Evolutionary conservation across 768 basidiomycete genomes (phyloP), one percentile per base, ranked within the genome.

Genomic region (Boletus edulis): DNA sequence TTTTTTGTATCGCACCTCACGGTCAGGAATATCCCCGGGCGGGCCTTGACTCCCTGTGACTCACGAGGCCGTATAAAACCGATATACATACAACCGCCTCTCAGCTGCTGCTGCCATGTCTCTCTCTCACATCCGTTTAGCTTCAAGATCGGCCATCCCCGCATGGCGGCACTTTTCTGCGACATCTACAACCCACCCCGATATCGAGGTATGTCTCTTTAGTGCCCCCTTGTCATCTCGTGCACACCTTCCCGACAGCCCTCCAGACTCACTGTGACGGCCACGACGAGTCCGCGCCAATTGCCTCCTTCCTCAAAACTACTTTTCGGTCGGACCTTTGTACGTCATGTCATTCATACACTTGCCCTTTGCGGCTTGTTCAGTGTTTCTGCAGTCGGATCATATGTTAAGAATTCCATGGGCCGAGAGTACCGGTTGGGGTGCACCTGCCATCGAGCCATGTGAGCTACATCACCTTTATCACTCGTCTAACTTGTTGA

Each of bases 361-460:
- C 52, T 46, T 54, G 48, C 46, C 52, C 55, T 31, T 49, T 49
- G 52, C 32, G 50, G 46, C 51, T 39, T 49, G 49, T 55, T 62
- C 41, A 52, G 20, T 2, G 14, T 46, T 59, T 47, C 41, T 34
- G 15, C 61, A 87, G 88, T 89, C 89, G 43, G 88, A 94, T 71
- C 91, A 94, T 68, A 94, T 94, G 92, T 71, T 94, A 39, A 85
- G 79, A 39, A 82, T 85, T 73, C 85, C 70, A 18, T 96, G 94
- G 94, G 76, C 80, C 55, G 74, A 77, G 4, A 66, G 75, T 22
- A 76, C 78, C 39, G 95, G 95, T 17, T 98, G 95, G 94, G 87
- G 83, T 20, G 69, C 77, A 2, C 94, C 94, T 3, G 76, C 84
- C 63, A 96, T 98, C 58, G 77, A 80, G 62, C 92, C 94, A 54